A percentile compares a stretch with the other conserved stretches of the same genome.
Evolutionary conservation across 2,329 filamentous ascomycete species (phyloP).

Genomic region (Fusarium setosum): DNA sequence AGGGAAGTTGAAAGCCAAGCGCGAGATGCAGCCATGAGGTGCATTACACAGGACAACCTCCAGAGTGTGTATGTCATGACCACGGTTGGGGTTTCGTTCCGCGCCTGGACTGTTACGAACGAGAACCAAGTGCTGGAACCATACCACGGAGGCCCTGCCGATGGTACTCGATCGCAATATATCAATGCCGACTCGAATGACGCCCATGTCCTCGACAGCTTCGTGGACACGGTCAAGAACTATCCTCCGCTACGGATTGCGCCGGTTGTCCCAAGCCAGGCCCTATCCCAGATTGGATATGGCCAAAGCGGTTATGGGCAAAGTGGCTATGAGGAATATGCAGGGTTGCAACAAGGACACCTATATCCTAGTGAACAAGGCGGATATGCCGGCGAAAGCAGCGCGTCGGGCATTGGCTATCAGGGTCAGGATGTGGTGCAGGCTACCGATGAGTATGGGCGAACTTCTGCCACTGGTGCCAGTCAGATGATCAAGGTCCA

Average conservation of each 20-base stretch:
- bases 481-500: no score
- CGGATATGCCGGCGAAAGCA: not conserved
- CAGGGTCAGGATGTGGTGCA: not conserved
- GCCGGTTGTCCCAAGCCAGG: not conserved
- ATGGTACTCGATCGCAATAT: not conserved
- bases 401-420: not conserved
- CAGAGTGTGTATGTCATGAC: no score
- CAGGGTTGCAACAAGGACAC: not conserved
- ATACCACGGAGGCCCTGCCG: no score
- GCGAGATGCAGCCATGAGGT: no score
- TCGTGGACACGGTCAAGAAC: not conserved
- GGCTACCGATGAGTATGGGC: not conserved
- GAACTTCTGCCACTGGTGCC: no score
- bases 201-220: not conserved
- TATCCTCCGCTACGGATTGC: not conserved
- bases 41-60: no score
- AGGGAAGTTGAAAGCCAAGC: not conserved
- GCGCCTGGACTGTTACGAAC: no score
- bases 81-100: no score
- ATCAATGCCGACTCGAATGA: not conserved
- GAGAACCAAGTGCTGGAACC: no score
- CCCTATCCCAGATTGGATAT: not conserved
- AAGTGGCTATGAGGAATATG: not conserved
- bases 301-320: not conserved
- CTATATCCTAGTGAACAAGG: not conserved